These are phyloP conservation scores for Tubosaeta sp. DNA, from an alignment of 768 basidiomycete species.

Conservation along the genomic window DNA sequence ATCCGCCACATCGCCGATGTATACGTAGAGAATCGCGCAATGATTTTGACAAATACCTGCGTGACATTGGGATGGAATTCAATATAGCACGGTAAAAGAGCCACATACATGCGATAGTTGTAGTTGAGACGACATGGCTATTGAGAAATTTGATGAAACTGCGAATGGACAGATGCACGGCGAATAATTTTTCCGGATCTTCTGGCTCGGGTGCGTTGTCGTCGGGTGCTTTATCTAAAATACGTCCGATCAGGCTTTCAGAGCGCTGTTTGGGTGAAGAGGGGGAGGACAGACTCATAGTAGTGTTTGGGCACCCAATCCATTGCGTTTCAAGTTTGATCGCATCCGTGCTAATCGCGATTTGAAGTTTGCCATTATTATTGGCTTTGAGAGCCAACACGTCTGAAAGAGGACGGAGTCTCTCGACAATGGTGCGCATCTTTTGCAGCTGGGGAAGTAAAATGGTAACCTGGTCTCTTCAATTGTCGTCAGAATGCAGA, in stretches of 20 bases:
- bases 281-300: constrained; percentile 36
- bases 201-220: constrained; percentile 32
- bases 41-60: constrained; percentile 78
- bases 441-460: constrained; percentile 70
- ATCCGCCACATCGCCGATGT: constrained; percentile 75
- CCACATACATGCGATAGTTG: constrained; percentile 77
- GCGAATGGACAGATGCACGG: constrained; percentile 64
- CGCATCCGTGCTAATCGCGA: constrained; percentile 60
- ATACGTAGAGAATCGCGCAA: constrained; percentile 85
- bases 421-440: constrained; percentile 75
- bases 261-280: neutral
- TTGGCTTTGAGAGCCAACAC: constrained; percentile 67
- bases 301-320: constrained; percentile 66
- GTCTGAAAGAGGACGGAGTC: constrained; percentile 66
- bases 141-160: constrained; percentile 81
- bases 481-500: neutral
- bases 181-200: constrained; percentile 57
- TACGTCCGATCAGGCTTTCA: neutral
- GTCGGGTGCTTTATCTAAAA: constrained; percentile 25
- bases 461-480: constrained; percentile 59
- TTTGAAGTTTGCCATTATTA: constrained; percentile 49
- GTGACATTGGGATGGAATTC: neutral
- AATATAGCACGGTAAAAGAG: neutral
- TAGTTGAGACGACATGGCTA: constrained; percentile 74
- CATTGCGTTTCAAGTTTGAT: constrained; percentile 80